Base-by-base conservation (phyloP, 108 stramenopile species). In the Nitzschia sp. region DNA sequence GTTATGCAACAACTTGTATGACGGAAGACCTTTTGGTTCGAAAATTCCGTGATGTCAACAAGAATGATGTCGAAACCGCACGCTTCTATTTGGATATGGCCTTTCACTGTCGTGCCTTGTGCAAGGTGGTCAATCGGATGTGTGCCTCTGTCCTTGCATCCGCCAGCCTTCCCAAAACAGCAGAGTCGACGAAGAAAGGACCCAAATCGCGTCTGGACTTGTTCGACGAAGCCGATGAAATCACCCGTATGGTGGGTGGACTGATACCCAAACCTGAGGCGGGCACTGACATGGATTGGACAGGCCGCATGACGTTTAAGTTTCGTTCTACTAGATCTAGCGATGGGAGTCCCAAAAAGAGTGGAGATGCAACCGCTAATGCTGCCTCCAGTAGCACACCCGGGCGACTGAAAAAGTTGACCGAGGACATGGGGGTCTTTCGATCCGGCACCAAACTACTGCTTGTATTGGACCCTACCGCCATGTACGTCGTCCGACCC, bases 401-500 rank as follows among this genome's bases (percentile, higher is more conserved):
- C 10, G 17, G 40, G 19, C 7, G 57, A 3, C 9, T 41, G 17
- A 64, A 44, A 54, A 64, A n/a, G 6, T 48, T 65, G 8, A 53
- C 76, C 0, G 65, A 71, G 34, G 56, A 69, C 21, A 40, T 58
- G 21, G 51, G 42, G 22, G 29, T 57, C 39, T 42, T 63, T 29
- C 57, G 42, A 24, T 54, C 59, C 7, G 52, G 21, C 26, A 39
- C 38, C 38, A 19, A 22, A 38, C 46, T 80, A 26, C 43, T 79
- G 10, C 65, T 90, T 24, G 86, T 90, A 6, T 43, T 90, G 12
- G 89, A 90, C 67, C 83, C 85, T 7, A 81, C 81, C n/a, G 86
- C 86, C 41, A 57, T 93, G 50, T 86, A 70, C 60, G 70, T 93
- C 7, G 72, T 84, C 8, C 80, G 69, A 66, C 69, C 68, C 51